Evolutionary conservation across 2,329 filamentous ascomycete species (phyloP).

Genomic region (Colletotrichum sp.): DNA sequence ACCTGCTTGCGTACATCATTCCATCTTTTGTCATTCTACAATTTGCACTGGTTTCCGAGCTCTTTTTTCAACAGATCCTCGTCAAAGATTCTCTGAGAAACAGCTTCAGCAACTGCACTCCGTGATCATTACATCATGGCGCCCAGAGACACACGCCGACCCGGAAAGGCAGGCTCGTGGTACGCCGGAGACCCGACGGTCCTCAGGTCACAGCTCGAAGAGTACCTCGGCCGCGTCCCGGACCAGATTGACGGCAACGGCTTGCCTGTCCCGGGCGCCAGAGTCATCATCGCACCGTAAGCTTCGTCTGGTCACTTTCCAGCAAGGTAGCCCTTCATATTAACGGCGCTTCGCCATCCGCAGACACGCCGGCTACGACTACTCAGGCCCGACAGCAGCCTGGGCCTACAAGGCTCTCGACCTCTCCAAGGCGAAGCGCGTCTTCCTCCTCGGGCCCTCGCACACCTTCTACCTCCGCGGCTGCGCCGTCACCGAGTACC

Average conservation of each 20-base stretch:
- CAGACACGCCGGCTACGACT: conserved; percentile 92
- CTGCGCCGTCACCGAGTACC: conserved; percentile 77
- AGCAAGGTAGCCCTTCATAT: conserved; percentile 14
- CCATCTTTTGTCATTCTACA: no score
- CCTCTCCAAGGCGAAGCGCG: conserved; percentile 78
- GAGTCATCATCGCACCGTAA: conserved; percentile 63
- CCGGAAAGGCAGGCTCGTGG: no score
- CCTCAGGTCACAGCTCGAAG: conserved; percentile 64
- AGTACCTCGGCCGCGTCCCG: conserved; percentile 75
- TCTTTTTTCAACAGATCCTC: no score
- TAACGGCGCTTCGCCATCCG: not conserved
- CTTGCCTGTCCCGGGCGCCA: conserved; percentile 75
- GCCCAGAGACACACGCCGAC: no score
- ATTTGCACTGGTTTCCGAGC: rapidly evolving
- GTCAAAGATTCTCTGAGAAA: no score
- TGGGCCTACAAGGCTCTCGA: conserved; percentile 94
- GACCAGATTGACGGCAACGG: conserved; percentile 60
- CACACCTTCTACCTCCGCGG: conserved; percentile 83
- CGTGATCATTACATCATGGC: no score
- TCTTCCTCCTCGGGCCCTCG: conserved; percentile 93
- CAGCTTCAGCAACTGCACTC: no score
- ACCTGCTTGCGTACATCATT: no score
- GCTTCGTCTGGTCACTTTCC: not conserved
- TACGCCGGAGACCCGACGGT: no score
- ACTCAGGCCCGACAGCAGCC: conserved; percentile 89